Evolutionary conservation across 2,329 filamentous ascomycete species (phyloP), one percentile per base, ranked within the genome.

Genomic region (Fusarium fracticaudum): DNA sequence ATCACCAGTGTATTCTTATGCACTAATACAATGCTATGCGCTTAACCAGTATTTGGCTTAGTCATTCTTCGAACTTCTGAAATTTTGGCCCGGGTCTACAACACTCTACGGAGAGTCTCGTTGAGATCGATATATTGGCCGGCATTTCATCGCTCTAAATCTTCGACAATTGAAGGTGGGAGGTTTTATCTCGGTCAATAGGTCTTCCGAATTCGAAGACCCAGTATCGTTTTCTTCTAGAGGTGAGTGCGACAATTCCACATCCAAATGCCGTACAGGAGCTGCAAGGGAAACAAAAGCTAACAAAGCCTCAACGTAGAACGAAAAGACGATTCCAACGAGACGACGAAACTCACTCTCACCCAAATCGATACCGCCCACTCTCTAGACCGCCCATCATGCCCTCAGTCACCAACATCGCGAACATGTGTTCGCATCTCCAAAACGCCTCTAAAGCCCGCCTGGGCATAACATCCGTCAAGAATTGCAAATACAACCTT

Each of bases 401-500:
- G 83, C 82, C 82, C 10, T 84, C 83, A 78, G 89, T 98, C 84
- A 86, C 89, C 80, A 90, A 92, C 83, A 89, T 97, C 74, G 88
- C 91, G 78, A 87, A 96, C 86, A 91, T 95, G 84, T 97, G 94
- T 88, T 95, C 94, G 76, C 95, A 98, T 86, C 88, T 98, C 65
- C 94, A 96, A 83, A 98, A 98, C 86, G 94, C 93, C 76, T 93
- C 93, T 64, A 91, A 91, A 79, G 94, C 93, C n/a, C 91, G 92
- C 3, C 90, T 98, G 1, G 93, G 92, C 76, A 87, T 97, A 58
- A 98, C 95, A 38, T 97, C 94, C 13, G 89, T 98, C 72, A 91
- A 92, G 51, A 92, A 92, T 85, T 92, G 90, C 57, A 95, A 95
- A 76, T 90, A 95, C 81, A 95, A 96, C 86, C 91, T 97, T 71